Evolutionary conservation across 176 grass and related monocot genomes (phyloP).

Genomic region (Avena eriantha): DNA sequence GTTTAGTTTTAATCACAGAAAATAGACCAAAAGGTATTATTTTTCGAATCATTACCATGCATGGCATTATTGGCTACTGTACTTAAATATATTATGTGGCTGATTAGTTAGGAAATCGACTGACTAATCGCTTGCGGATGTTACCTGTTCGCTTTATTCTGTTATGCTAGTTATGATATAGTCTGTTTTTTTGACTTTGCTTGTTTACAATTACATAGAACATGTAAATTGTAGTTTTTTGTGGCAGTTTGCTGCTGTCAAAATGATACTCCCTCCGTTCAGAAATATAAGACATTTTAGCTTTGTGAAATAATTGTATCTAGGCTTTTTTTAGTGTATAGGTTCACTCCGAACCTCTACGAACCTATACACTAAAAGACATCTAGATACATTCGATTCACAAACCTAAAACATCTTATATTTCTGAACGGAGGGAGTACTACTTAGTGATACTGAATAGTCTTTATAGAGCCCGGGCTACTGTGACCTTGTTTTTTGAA

Average conservation of each 20-base stretch:
- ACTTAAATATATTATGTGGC: background rate
- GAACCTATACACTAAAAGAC: no score
- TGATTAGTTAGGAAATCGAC: background rate
- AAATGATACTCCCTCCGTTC: background rate
- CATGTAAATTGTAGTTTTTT: conserved; percentile 29
- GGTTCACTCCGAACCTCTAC: no score
- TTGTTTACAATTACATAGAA: background rate
- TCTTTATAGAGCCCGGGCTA: no score
- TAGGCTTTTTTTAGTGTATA: no score
- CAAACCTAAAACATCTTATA: no score
- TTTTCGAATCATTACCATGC: background rate
- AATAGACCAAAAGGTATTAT: background rate
- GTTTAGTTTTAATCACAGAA: conserved; percentile 15
- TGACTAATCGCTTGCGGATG: background rate
- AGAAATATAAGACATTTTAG: no score
- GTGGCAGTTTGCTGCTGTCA: background rate
- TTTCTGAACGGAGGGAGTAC: no score
- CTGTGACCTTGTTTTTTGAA: no score
- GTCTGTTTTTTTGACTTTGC: background rate
- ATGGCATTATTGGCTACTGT: background rate
- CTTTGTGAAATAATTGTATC: no score
- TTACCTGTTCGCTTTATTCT: conserved; percentile 4
- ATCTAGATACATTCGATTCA: no score
- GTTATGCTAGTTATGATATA: conserved; percentile 18
- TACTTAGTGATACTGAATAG: background rate